phyloP scores from a whole-genome alignment of 106 monocot species.

The Dendrobium chrysotoxum region DNA sequence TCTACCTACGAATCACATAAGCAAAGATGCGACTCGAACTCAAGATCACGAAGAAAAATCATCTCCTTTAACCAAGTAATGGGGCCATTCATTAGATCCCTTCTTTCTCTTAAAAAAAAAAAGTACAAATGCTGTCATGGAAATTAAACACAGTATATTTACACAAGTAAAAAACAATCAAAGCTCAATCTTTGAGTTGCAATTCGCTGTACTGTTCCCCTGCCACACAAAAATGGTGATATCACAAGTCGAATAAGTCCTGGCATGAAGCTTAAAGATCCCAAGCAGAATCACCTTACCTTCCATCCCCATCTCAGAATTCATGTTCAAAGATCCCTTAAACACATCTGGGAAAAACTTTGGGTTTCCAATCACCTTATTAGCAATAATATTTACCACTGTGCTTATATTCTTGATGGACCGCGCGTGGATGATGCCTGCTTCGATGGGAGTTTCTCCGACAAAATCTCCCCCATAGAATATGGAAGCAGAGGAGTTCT shows the following conservation, averaged over 20 bases:
- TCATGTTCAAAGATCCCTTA: constrained; percentile 17
- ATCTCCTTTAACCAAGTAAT: no score
- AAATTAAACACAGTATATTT: no score
- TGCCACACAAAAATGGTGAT: constrained; percentile 6
- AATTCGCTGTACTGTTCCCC: constrained; percentile 5
- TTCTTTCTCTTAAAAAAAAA: no score
- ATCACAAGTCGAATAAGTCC: constrained; percentile 12
- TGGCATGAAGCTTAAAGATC: constrained; percentile 23
- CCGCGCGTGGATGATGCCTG: constrained; percentile 20
- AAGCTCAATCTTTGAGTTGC: constrained; percentile 9
- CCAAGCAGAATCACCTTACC: constrained; percentile 27
- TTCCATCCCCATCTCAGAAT: constrained; percentile 11
- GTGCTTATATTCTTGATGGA: constrained; percentile 16
- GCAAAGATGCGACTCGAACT: no score
- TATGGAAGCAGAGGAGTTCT: constrained; percentile 8
- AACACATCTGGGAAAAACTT: constrained; percentile 17
- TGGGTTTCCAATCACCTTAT: constrained; percentile 4
- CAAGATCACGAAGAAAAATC: no score
- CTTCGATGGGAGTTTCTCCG: constrained; percentile 19
- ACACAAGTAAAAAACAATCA: neutral
- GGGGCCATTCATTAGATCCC: no score
- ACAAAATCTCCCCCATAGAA: constrained; percentile 25
- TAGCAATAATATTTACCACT: constrained; percentile 12
- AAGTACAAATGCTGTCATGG: no score
- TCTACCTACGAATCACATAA: no score